A percentile compares a stretch with the other conserved stretches of the same genome.
Conservation (phyloP, 75 land plant species). For the Azolla pinnata region DNA sequence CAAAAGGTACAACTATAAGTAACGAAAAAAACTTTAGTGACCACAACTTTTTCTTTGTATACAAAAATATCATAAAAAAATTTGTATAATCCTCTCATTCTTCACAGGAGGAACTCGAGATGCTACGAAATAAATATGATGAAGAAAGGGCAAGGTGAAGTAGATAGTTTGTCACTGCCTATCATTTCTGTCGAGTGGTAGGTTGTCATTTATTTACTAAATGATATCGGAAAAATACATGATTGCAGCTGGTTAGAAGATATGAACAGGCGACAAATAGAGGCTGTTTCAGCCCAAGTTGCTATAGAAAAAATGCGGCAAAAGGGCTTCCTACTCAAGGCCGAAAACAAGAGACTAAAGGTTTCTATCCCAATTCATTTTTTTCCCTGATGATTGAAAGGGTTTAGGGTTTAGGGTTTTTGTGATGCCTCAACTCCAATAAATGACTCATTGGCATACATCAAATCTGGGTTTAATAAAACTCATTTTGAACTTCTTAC, state of each 20-base stretch:
- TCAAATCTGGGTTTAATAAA: too few relatives aligned
- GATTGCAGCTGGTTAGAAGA: slow-evolving; percentile 81
- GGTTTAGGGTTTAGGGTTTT: too few relatives aligned
- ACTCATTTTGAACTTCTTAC: too few relatives aligned
- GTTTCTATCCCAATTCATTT: slow-evolving; percentile 18
- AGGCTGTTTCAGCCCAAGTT: slow-evolving; percentile 54
- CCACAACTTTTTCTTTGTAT: not conserved
- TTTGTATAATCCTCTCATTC: not conserved
- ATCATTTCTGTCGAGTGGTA: too few relatives aligned
- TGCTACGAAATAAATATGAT: slow-evolving; percentile 43
- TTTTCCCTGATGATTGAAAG: too few relatives aligned
- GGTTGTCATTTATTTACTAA: too few relatives aligned
- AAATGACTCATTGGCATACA: too few relatives aligned
- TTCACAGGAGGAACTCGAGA: slow-evolving; percentile 45
- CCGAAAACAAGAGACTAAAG: slow-evolving; percentile 82
- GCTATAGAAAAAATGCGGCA: slow-evolving; percentile 64
- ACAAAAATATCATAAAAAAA: not conserved
- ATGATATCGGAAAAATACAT: too few relatives aligned
- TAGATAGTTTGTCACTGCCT: too few relatives aligned
- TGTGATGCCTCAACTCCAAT: too few relatives aligned
- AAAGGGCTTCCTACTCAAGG: slow-evolving; percentile 42
- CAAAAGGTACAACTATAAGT: too few relatives aligned
- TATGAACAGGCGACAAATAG: slow-evolving; percentile 58
- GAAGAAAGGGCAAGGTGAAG: slow-evolving; percentile 68
- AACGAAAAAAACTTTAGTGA: too few relatives aligned